Evolutionary conservation across 192 early-diverging fungal species (phyloP).

Genomic region (Coemansia aciculifera): DNA sequence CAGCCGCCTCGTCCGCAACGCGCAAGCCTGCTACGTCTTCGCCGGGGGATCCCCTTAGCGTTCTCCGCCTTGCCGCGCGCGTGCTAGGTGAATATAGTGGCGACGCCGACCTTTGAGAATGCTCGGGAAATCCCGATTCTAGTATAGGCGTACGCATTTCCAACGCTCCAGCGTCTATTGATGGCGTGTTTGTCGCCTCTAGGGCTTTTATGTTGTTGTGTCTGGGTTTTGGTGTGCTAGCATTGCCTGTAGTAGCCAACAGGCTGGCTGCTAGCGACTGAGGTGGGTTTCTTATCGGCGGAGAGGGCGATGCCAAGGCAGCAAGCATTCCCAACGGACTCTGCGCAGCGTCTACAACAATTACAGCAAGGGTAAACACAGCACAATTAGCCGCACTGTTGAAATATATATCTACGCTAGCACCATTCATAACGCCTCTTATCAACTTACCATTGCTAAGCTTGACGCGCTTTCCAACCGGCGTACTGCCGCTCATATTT

Average conservation of each 20-base stretch:
- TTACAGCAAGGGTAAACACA: neutral
- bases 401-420: neutral
- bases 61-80: slow-evolving; percentile 34
- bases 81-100: slow-evolving; percentile 44
- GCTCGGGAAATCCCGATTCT: slow-evolving; percentile 1
- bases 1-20: neutral
- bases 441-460: neutral
- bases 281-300: slow-evolving; percentile 11
- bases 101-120: slow-evolving; percentile 19
- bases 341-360: slow-evolving; percentile 20
- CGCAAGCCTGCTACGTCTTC: neutral
- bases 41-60: neutral
- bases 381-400: neutral
- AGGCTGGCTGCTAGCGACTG: neutral
- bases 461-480: slow-evolving; percentile 14
- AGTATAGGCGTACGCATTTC: slow-evolving; percentile 1
- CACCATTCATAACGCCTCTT: neutral
- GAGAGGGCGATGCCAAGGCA: slow-evolving; percentile 39
- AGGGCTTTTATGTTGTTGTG: neutral
- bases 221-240: neutral
- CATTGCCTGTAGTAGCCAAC: neutral
- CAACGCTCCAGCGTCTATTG: slow-evolving; percentile 3
- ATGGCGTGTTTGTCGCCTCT: neutral
- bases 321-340: slow-evolving; percentile 49
- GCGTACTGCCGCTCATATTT: slow-evolving; percentile 18